phyloP scores from a whole-genome alignment of 495 filamentous ascomycete species.

The Penicillium dipodomyicola region DNA sequence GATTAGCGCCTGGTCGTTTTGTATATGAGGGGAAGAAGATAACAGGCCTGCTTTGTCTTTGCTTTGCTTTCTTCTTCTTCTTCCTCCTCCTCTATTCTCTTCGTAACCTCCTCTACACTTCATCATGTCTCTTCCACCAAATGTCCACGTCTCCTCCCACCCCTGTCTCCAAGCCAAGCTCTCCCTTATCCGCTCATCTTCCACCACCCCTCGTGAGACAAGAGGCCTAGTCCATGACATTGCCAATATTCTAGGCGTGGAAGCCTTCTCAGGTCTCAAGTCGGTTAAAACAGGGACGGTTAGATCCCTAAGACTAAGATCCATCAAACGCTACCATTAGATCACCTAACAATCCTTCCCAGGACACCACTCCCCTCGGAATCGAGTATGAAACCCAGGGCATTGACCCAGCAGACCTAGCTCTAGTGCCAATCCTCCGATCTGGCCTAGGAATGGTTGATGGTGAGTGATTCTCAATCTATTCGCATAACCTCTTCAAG shows the following conservation, averaged over 20 bases:
- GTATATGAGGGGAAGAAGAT: constrained; percentile 11
- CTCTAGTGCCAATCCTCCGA: constrained; percentile 86
- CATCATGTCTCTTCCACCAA: constrained; percentile 34
- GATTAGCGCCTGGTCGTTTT: not conserved
- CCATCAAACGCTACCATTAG: not conserved
- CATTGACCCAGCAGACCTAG: constrained; percentile 62
- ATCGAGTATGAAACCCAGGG: constrained; percentile 63
- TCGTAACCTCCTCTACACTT: not conserved
- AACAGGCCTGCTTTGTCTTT: not conserved
- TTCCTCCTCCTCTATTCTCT: constrained; percentile 3
- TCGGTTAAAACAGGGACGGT: constrained; percentile 41
- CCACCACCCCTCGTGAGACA: constrained; percentile 69
- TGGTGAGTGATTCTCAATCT: constrained; percentile 38
- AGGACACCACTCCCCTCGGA: constrained; percentile 75
- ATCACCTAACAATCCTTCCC: not conserved
- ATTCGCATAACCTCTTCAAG: not conserved
- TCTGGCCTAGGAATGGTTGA: constrained; percentile 90
- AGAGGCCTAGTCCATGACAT: constrained; percentile 84
- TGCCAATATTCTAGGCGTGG: constrained; percentile 73
- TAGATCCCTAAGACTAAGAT: not conserved
- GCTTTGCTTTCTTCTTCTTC: not conserved
- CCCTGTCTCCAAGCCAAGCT: constrained; percentile 88
- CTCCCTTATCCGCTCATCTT: constrained; percentile 75
- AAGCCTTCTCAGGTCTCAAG: constrained; percentile 73
- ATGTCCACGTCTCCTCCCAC: constrained; percentile 77